Conservation (phyloP, 371 early-diverging fungal genomes). For the Rhizopus sp. region DNA sequence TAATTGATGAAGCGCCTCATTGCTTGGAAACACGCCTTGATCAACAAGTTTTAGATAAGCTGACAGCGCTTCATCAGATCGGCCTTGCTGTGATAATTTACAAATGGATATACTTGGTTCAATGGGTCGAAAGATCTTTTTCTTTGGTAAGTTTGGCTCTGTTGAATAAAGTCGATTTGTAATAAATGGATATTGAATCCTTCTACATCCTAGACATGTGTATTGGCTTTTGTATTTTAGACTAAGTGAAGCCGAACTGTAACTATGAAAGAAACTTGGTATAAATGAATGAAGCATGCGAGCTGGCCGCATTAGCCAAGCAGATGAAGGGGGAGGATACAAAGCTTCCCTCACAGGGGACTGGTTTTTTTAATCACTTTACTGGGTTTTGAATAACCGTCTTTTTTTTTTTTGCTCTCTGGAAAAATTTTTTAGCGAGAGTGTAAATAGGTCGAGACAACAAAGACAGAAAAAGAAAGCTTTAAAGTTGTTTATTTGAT, state of each 20-base stretch:
- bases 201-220: constrained; percentile 16
- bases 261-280: constrained; percentile 4
- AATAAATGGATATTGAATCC: constrained; percentile 2
- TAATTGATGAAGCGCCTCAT: constrained; percentile 25
- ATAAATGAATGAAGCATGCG: constrained; percentile 20
- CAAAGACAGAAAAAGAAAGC: no score
- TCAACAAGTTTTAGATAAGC: constrained; percentile 15
- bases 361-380: no score
- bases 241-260: not conserved
- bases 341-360: no score
- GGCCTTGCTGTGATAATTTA: constrained; percentile 14
- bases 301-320: constrained; percentile 22
- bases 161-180: not conserved
- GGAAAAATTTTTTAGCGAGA: no score
- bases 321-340: no score
- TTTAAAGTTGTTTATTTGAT: no score
- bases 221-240: not conserved
- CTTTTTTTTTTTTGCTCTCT: no score
- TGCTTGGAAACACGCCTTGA: constrained; percentile 20
- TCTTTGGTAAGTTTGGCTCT: constrained; percentile 1
- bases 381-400: no score
- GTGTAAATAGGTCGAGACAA: no score
- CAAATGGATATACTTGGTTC: constrained; percentile 25
- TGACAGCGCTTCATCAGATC: constrained; percentile 20
- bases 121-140: constrained; percentile 10